phyloP scores from a whole-genome alignment of 2,329 filamentous ascomycete species.

The Lojkania enalia region DNA sequence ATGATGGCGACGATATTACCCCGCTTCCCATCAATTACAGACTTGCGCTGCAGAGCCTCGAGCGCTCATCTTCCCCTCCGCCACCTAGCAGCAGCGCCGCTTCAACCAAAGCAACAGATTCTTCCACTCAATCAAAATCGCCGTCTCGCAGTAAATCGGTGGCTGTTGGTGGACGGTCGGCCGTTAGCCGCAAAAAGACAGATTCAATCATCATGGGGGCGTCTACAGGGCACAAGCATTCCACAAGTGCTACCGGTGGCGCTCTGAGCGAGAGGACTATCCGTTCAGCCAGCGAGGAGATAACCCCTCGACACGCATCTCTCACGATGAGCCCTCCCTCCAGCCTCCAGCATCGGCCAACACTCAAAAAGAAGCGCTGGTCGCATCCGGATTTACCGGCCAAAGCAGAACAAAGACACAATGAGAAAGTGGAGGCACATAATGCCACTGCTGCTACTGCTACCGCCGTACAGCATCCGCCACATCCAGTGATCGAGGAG shows the following conservation, averaged over 20 bases:
- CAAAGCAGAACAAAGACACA: conserved; percentile 42
- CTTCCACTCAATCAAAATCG: conserved; percentile 22
- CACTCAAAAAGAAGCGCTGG: conserved; percentile 44
- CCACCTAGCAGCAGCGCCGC: conserved; percentile 24
- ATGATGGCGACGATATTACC: conserved; percentile 38
- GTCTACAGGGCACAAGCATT: conserved; percentile 29
- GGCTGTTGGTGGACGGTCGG: conserved; percentile 38
- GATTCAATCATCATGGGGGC: conserved; percentile 26
- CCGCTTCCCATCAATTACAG: conserved; percentile 47
- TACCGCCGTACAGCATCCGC: conserved; percentile 35
- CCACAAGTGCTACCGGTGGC: conserved; percentile 28
- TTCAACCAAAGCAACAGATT: conserved; percentile 24
- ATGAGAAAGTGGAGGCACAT: conserved; percentile 28
- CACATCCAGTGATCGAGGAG: conserved; percentile 63
- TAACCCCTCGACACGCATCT: conserved; percentile 31
- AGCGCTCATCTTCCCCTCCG: conserved; percentile 23
- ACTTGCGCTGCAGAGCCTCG: conserved; percentile 41
- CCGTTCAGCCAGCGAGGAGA: conserved; percentile 38
- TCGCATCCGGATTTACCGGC: conserved; percentile 47
- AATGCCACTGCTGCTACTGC: conserved; percentile 24
- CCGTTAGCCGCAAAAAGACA: conserved; percentile 28
- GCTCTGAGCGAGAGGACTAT: conserved; percentile 21
- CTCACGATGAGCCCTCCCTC: conserved; percentile 27
- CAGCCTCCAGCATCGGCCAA: conserved; percentile 35
- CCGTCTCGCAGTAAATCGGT: conserved; percentile 33